Conservation (phyloP, 1,284 basidiomycete genomes). For the Entoloma clypeatum region DNA sequence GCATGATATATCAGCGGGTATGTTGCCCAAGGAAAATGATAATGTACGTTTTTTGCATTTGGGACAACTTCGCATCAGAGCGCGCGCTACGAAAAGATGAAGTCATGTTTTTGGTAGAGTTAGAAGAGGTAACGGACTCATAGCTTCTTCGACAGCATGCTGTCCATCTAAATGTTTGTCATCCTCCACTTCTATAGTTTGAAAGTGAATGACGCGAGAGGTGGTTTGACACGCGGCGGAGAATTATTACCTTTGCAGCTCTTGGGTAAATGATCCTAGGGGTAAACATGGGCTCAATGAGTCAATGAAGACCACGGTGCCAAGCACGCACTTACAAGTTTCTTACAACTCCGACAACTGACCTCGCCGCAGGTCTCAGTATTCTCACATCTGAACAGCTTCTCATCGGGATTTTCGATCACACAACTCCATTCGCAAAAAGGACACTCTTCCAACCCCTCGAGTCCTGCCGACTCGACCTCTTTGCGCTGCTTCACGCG, state of each 20-base stretch:
- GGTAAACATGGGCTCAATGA: constrained; percentile 5
- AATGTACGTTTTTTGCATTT: constrained; percentile 65
- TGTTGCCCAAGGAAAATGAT: background rate
- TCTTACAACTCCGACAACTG: constrained; percentile 76
- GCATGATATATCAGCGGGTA: constrained; percentile 2
- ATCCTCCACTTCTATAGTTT: constrained; percentile 55
- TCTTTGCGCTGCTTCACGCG: constrained; percentile 77
- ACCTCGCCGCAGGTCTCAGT: constrained; percentile 64
- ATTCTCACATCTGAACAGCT: constrained; percentile 75
- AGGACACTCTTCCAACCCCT: constrained; percentile 80
- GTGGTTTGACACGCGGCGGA: constrained; percentile 4
- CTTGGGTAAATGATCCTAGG: constrained; percentile 80
- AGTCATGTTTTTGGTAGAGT: background rate
- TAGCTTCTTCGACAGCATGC: constrained; percentile 83
- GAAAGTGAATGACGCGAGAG: constrained; percentile 3
- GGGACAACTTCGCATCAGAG: constrained; percentile 82
- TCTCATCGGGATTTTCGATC: constrained; percentile 75
- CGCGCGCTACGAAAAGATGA: constrained; percentile 48
- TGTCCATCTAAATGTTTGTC: constrained; percentile 70
- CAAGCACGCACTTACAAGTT: constrained; percentile 57
- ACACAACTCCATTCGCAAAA: constrained; percentile 82
- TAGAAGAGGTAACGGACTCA: constrained; percentile 52
- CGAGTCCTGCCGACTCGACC: constrained; percentile 68
- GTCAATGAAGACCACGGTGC: too few species aligned
- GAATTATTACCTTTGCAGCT: constrained; percentile 65